Conservation (phyloP, 306 rosid species). For the Rosa multiflora region DNA sequence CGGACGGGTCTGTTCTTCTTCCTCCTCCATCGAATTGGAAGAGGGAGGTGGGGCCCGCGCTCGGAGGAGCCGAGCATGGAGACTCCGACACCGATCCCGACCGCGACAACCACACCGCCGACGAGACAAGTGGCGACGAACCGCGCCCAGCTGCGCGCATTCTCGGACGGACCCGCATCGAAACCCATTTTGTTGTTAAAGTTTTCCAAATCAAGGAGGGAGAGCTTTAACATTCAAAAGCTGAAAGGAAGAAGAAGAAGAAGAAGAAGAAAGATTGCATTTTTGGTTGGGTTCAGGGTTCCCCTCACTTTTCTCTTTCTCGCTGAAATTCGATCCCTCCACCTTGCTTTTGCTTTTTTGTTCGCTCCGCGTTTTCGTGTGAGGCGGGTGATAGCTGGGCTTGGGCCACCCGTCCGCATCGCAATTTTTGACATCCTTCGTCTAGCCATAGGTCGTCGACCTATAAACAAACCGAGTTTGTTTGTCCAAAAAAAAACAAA, state of each 20-base stretch:
- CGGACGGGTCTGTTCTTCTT: constrained; percentile 64
- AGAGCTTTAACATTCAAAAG: background rate
- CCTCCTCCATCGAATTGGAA: constrained; percentile 32
- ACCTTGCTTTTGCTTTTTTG: background rate
- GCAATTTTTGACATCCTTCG: no score
- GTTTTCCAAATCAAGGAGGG: background rate
- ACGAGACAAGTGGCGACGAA: constrained; percentile 57
- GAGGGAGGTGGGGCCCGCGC: constrained; percentile 31
- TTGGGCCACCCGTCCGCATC: background rate
- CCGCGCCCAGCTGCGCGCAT: constrained; percentile 41
- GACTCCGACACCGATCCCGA: constrained; percentile 40
- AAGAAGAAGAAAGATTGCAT: background rate
- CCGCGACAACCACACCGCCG: constrained; percentile 55
- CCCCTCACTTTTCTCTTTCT: constrained; percentile 12
- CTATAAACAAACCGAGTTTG: no score
- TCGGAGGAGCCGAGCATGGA: constrained; percentile 38
- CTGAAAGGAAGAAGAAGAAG: background rate
- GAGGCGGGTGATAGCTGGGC: constrained; percentile 12
- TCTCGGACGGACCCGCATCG: constrained; percentile 36
- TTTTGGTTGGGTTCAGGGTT: background rate
- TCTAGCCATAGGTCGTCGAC: no score
- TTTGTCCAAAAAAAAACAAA: no score
- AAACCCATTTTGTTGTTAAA: constrained; percentile 29
- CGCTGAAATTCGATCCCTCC: background rate
- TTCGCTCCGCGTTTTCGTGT: background rate